Conservation (phyloP, 148 eudicot species). For the Nepenthes mirabilis region DNA sequence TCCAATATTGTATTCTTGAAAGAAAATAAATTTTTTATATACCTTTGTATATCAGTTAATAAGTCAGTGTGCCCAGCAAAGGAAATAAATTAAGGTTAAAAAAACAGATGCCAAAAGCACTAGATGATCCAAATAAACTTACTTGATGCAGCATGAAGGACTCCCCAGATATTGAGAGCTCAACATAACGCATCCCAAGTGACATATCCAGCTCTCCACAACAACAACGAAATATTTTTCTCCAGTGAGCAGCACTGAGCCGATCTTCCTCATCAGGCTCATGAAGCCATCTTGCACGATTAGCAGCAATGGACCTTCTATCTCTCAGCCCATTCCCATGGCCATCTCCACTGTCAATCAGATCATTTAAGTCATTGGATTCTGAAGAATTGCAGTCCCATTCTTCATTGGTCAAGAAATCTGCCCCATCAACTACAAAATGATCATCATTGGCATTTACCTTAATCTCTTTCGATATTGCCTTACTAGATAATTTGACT, state of each 20-base stretch:
- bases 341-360: slow-evolving; percentile 13
- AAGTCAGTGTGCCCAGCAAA: too few relatives aligned
- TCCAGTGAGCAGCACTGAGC: slow-evolving; percentile 73
- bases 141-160: slow-evolving; percentile 99
- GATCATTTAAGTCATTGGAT: slow-evolving; percentile 10
- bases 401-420: slow-evolving; percentile 21
- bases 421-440: slow-evolving; percentile 15
- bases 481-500: slow-evolving; percentile 13
- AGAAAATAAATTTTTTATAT: too few relatives aligned
- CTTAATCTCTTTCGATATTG: slow-evolving; percentile 15
- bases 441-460: slow-evolving; percentile 27
- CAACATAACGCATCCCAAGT: slow-evolving; percentile 42
- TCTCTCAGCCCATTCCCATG: slow-evolving; percentile 12
- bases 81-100: too few relatives aligned
- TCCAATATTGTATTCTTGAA: too few relatives aligned
- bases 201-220: slow-evolving; percentile 65
- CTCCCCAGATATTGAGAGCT: slow-evolving; percentile 81
- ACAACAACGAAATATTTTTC: slow-evolving; percentile 68
- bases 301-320: slow-evolving; percentile 13
- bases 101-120: too few relatives aligned
- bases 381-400: slow-evolving; percentile 9
- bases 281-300: slow-evolving; percentile 73
- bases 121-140: slow-evolving; percentile 12
- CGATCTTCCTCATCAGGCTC: slow-evolving; percentile 63
- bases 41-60: too few relatives aligned